phyloP scores from a whole-genome alignment of 2,329 filamentous ascomycete species.

The Paecilomyces formosus region DNA sequence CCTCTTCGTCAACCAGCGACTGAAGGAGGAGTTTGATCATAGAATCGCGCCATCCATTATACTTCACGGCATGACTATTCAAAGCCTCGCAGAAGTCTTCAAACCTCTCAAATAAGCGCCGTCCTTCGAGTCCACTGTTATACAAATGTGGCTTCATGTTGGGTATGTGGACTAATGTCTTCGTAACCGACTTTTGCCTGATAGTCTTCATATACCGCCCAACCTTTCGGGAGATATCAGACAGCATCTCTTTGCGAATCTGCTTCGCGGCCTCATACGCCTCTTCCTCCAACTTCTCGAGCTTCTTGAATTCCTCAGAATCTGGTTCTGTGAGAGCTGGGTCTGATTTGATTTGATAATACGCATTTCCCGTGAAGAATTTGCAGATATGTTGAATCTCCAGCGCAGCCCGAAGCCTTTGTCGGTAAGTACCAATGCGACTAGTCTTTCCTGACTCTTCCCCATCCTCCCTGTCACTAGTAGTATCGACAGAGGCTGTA shows the following conservation, averaged over 20 bases:
- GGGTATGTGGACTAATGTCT: constrained; percentile 57
- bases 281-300: constrained; percentile 64
- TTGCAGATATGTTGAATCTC: constrained; percentile 74
- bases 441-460: constrained; percentile 33
- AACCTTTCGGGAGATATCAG: constrained; percentile 50
- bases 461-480: constrained; percentile 28
- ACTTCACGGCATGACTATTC: constrained; percentile 62
- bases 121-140: constrained; percentile 65
- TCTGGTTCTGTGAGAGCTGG: constrained; percentile 55
- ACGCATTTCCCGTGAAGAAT: constrained; percentile 79
- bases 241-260: constrained; percentile 71
- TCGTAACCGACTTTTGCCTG: constrained; percentile 43
- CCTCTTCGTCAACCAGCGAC: constrained; percentile 77
- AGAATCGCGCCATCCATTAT: constrained; percentile 68
- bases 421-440: constrained; percentile 52
- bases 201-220: constrained; percentile 58
- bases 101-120: constrained; percentile 57
- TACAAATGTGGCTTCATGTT: constrained; percentile 48
- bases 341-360: constrained; percentile 75
- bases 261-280: constrained; percentile 72
- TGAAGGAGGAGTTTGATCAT: constrained; percentile 65
- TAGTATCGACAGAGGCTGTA: constrained; percentile 4
- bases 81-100: constrained; percentile 58
- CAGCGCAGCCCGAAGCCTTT: constrained; percentile 62
- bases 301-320: constrained; percentile 56